Evolutionary conservation across 2,329 filamentous ascomycete species (phyloP), one percentile per base, ranked within the genome.

Genomic region (Fusarium transvaalense): DNA sequence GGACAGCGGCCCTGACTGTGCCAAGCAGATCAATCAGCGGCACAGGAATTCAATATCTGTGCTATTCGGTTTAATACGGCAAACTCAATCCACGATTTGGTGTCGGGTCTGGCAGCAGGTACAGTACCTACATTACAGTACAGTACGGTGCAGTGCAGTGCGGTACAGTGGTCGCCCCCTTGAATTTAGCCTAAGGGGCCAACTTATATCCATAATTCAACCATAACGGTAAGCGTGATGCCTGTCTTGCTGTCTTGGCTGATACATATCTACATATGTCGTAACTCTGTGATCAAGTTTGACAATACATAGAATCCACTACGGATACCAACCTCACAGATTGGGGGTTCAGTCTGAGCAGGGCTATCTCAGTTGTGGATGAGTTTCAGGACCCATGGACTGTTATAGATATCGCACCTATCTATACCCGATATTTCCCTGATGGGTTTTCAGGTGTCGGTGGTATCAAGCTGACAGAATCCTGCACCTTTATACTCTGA

Each of bases 331-430:
- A 52, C 15, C 27, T 13, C 14, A 52, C 23, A 42, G 23, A 52
- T 34, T 35, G n/a, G 46, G 32, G 23, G 32, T 37, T 21, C 10
- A 15, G 46, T n/a, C 32, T 35, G n/a, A 32, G 35, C 43, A 48
- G 31, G 54, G 54, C 21, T n/a, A 46, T 19, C 14, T 43, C 31
- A 43, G 31, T 41, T 41, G 51, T 31, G 31, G 31, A 37, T 17
- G 21, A 25, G 55, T 58, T 53, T 58, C 55, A 45, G 47, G 55
- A n/a, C 23, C 46, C 46, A 34, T 35, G 32, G 23, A 38, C 32
- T 50, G 23, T 27, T 50, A 35, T 38, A 50, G 32, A 50, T 27
- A 27, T 50, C 46, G 32, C 25, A 25, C 34, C 46, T 50, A 46
- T 27, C 41, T 43, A 47, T 50, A 50, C 46, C 34, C 46, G 10